phyloP scores from a whole-genome alignment of 2,329 filamentous ascomycete genomes.

The Phyllosticta capitalensis region DNA sequence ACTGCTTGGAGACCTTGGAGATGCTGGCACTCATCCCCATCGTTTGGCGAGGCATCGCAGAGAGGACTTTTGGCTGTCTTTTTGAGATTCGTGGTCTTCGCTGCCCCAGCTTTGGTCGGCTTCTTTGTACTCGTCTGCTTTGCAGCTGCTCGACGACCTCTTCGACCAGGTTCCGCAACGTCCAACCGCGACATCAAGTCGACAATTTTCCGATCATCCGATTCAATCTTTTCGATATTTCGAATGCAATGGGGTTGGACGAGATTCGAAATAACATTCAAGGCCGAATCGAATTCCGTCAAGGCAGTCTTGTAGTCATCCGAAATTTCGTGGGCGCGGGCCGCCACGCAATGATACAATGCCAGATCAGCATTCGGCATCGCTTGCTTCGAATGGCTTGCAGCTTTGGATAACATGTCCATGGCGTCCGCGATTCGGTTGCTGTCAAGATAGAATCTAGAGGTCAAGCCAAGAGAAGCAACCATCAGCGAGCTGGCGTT shows the following conservation, averaged over 20 bases:
- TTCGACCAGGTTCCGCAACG: conserved; percentile 19
- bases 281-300: conserved; percentile 39
- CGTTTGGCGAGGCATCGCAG: not conserved
- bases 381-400: conserved; percentile 30
- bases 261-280: conserved; percentile 36
- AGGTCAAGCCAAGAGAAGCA: conserved; percentile 36
- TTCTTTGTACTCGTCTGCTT: conserved; percentile 3
- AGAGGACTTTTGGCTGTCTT: conserved; percentile 6
- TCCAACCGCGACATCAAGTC: conserved; percentile 34
- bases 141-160: not conserved
- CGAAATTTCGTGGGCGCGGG: conserved; percentile 39
- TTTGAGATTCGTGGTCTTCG: conserved; percentile 6
- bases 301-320: conserved; percentile 40
- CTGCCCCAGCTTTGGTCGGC: conserved; percentile 11
- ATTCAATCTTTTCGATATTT: conserved; percentile 18
- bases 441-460: conserved; percentile 41
- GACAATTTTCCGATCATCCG: conserved; percentile 28
- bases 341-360: conserved; percentile 40
- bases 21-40: conserved; percentile 29
- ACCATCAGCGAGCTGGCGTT: conserved; percentile 47
- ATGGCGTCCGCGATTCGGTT: conserved; percentile 41
- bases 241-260: conserved; percentile 25
- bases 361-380: conserved; percentile 46
- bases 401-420: conserved; percentile 46
- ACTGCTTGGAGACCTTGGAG: conserved; percentile 36